Evolutionary conservation across 225 moss, liverwort and hornwort genomes (phyloP), one percentile per base, ranked within the genome.

Genomic region (Thuidium tamariscinum): DNA sequence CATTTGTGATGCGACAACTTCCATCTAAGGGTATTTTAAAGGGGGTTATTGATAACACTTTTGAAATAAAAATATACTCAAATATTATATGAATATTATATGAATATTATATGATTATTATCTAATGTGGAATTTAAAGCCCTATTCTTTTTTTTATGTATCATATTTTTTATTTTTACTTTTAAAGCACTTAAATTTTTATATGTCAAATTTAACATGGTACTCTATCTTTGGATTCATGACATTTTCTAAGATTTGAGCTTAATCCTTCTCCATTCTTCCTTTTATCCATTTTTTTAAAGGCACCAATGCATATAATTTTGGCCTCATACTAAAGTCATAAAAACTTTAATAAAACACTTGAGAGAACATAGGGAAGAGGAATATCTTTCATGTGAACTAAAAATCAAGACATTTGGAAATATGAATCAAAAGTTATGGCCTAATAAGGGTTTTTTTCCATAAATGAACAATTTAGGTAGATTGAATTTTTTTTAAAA

Each of bases 171-270:
- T 66, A 22, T 66, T 36, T 6, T 37, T 22, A 12, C 2, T 67
- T 21, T 7, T 67, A 37, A 23, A 68, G 13, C 3, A 22, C 39
- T 68, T 13, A 13, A 37, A 68, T 13, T 37, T 68, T 37, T 39
- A 4, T 0, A 0, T 23, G 13, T 2, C 39, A 68, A 68, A 68
- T 39, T 13, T 13, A 39, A 68, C 37, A 7, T 41, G 14, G 23
- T 25, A 39, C 1, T 2, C 0, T 25, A 0, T 13, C 0, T 68
- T 68, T 68, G 4, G 23, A 13, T 14, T 25, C 14, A 41, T 3
- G 1, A 25, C 25, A 25, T 25, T 68, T 68, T 68, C 5, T 39
- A 41, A 23, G 25, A 41, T 23, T 2, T 4, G 3, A 39, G 8
- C 1, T 25, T 41, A 1, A 25, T 0, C 19, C 25, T 7, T 25